These are phyloP conservation scores for Kwoniella sp. DNA, from an alignment of 768 basidiomycete genomes.

Conservation along the genomic window DNA sequence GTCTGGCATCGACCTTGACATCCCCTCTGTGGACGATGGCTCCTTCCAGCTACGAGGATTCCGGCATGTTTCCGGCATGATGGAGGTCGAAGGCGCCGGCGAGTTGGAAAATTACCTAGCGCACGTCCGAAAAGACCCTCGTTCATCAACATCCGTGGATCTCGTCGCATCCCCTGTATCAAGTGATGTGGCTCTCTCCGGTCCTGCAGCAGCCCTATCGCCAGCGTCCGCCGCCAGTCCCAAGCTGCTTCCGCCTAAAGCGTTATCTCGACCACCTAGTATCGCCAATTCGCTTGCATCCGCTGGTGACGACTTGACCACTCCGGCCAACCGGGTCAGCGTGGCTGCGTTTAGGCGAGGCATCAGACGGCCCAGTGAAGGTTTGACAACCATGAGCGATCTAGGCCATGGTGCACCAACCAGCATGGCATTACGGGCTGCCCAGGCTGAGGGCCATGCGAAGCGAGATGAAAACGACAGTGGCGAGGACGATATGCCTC, in stretches of 20 bases:
- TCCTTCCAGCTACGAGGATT: constrained; percentile 40
- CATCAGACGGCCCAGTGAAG: constrained; percentile 34
- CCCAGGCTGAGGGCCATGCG: background rate
- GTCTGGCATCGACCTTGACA: constrained; percentile 18
- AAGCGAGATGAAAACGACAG: constrained; percentile 2
- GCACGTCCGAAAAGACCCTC: constrained; percentile 15
- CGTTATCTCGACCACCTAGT: constrained; percentile 32
- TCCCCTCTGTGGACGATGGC: constrained; percentile 21
- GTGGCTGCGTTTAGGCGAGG: constrained; percentile 40
- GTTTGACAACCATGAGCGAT: constrained; percentile 15
- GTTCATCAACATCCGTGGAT: constrained; percentile 8
- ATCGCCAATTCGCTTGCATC: constrained; percentile 26
- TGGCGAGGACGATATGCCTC: constrained; percentile 39
- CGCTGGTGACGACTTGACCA: constrained; percentile 18
- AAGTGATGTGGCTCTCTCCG: background rate
- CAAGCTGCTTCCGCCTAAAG: too few species aligned
- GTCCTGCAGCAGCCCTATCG: too few species aligned
- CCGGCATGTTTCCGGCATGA: constrained; percentile 37
- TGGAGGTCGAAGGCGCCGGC: constrained; percentile 21
- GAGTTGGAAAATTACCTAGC: constrained; percentile 17
- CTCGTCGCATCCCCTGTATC: background rate
- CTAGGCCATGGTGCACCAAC: constrained; percentile 8
- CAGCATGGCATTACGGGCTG: too few species aligned
- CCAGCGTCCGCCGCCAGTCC: too few species aligned
- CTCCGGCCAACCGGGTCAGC: constrained; percentile 18